These are phyloP conservation scores for Plasmodium cynomolgi DNA, from an alignment of 169 alveolate species.

Conservation along the genomic window DNA sequence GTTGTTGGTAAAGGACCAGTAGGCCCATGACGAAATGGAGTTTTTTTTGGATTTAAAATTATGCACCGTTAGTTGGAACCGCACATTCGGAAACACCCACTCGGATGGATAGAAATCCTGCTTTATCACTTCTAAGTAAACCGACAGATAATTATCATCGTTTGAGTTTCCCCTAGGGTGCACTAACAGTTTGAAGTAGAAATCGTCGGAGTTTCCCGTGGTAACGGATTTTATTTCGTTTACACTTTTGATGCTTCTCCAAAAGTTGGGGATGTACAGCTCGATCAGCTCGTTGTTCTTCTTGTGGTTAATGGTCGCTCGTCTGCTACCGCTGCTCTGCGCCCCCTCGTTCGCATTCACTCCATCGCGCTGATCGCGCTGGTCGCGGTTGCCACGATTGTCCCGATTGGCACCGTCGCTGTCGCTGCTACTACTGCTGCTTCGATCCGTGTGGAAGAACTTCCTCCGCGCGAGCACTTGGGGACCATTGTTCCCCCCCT, in stretches of 20 bases:
- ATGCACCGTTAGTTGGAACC: constrained; percentile 92
- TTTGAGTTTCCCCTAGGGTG: constrained; percentile 93
- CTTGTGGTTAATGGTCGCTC: neutral
- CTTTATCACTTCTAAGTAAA: constrained; percentile 90
- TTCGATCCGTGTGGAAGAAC: neutral
- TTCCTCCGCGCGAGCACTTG: neutral
- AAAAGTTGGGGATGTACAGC: constrained; percentile 89
- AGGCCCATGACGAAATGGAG: constrained; percentile 93
- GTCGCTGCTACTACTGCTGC: neutral
- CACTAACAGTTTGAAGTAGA: constrained; percentile 87
- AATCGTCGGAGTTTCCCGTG: constrained; percentile 91
- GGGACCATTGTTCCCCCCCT: neutral
- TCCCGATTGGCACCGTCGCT: neutral
- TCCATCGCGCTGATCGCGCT: neutral
- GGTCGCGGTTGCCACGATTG: neutral
- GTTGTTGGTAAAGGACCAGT: constrained; percentile 92
- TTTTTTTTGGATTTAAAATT: constrained; percentile 90
- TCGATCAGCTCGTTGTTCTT: constrained; percentile 76
- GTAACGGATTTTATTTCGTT: constrained; percentile 92
- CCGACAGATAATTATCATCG: constrained; percentile 91
- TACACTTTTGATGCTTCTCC: constrained; percentile 92
- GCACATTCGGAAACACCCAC: constrained; percentile 93
- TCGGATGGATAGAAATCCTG: constrained; percentile 93
- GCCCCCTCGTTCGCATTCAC: neutral
- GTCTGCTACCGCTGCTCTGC: neutral